Evolutionary conservation across 2,329 filamentous ascomycete species (phyloP), one percentile per base, ranked within the genome.

Genomic region (Penicillium brasilianum): DNA sequence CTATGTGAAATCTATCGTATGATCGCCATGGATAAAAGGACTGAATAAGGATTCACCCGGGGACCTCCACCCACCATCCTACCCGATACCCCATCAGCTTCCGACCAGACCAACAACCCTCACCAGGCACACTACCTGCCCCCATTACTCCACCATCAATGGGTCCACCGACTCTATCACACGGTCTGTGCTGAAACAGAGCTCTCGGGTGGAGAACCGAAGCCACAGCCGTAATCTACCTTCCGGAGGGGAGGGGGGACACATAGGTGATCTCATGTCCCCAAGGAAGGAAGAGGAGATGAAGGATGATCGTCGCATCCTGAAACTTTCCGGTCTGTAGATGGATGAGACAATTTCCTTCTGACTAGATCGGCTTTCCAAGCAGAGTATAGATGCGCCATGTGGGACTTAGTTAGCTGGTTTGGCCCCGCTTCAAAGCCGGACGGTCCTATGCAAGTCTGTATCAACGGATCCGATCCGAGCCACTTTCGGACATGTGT

Each of bases 161-260:
- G 7, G 30, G 34, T 54, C 58, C 36, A 57, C 49, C 39, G 6
- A 46, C 25, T 46, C 53, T 53, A 43, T 43, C 55, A 57, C 10
- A 34, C 54, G 55, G 59, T 59, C 63, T 64, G 62, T 62, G 63
- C 56, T 43, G 41, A 39, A 34, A 30, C 55, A 39, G 48, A 61
- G 49, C 59, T 63, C 28, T 61, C 58, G 50, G 58, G 53, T 59
- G 58, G 59, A 63, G 55, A 55, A 34, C 63, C 62, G 62, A 66
- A 67, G 59, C 64, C 64, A 68, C 66, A 64, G 48, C 66, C 67
- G 63, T 52, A 53, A 57, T 50, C 53, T 57, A 55, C 59, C 55
- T 43, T 30, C n/a, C 34, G 8, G 52, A 48, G 52, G 39, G 22
- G 56, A 44, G 36, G 18, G 4, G 20, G 36, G n/a, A 16, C 20